A percentile compares a stretch with the other conserved stretches of the same genome.
These are phyloP conservation scores for Camelina sativa DNA, from an alignment of 345 rosid genomes.

Conservation along the genomic window DNA sequence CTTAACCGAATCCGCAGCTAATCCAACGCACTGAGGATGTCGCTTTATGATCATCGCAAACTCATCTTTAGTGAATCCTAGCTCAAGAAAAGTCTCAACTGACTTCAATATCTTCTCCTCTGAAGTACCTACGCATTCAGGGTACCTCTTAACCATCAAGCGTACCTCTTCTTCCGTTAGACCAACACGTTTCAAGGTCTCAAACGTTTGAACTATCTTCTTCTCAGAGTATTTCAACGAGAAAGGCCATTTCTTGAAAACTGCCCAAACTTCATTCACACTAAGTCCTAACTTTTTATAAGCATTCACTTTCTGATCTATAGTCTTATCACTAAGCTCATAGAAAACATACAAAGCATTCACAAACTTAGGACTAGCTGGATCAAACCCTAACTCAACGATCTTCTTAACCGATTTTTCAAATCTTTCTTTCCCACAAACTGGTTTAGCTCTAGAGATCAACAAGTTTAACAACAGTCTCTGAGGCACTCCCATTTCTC, in stretches of 20 bases:
- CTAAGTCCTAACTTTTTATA: conserved; percentile 45
- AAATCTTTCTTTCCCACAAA: conserved; percentile 33
- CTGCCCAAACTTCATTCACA: conserved; percentile 24
- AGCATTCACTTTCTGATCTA: conserved; percentile 35
- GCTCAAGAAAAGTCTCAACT: conserved; percentile 40
- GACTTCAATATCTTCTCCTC: conserved; percentile 40
- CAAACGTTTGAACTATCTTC: conserved; percentile 37
- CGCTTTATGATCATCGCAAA: conserved; percentile 27
- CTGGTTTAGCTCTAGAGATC: conserved; percentile 3
- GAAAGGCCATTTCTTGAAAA: conserved; percentile 46
- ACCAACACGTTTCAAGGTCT: conserved; percentile 30
- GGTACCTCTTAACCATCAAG: conserved; percentile 17
- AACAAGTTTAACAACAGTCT: conserved; percentile 29
- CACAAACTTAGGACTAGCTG: conserved; percentile 34
- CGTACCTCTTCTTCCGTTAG: conserved; percentile 7
- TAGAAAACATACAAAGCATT: conserved; percentile 38
- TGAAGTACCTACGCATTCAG: conserved; percentile 36
- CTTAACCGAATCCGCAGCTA: conserved; percentile 38
- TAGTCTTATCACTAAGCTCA: conserved; percentile 18
- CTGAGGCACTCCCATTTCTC: conserved; percentile 43
- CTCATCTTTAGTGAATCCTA: conserved; percentile 45
- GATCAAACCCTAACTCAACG: conserved; percentile 43
- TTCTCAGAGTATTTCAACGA: conserved; percentile 38
- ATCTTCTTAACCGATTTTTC: conserved; percentile 34
- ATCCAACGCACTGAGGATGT: conserved; percentile 37